phyloP scores from a whole-genome alignment of 352 stramenopile genomes.

The Halophytophthora batemanensis region DNA sequence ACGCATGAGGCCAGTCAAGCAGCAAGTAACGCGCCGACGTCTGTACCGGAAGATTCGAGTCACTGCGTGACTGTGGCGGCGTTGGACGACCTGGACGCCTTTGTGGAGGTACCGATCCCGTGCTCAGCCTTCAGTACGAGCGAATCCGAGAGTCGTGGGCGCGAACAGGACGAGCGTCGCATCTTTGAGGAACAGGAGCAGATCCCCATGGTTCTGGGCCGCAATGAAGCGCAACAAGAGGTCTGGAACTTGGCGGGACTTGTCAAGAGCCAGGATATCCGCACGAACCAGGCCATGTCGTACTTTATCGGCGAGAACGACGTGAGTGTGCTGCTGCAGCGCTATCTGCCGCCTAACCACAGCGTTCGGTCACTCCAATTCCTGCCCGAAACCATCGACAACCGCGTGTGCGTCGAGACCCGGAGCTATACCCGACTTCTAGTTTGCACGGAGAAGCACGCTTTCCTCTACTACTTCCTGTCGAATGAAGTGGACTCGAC shows the following conservation, averaged over 20 bases:
- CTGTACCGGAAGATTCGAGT: conserved; percentile 37
- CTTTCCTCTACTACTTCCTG: conserved; percentile 84
- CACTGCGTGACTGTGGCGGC: conserved; percentile 41
- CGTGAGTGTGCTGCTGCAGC: conserved; percentile 67
- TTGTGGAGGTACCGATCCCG: conserved; percentile 59
- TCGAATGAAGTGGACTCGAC: conserved; percentile 67
- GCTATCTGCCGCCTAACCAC: conserved; percentile 75
- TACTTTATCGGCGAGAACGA: conserved; percentile 65
- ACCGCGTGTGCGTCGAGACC: conserved; percentile 66
- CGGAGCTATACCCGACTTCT: conserved; percentile 76
- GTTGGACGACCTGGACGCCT: conserved; percentile 35
- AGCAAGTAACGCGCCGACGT: conserved; percentile 3
- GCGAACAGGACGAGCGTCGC: conserved; percentile 45
- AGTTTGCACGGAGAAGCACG: conserved; percentile 54
- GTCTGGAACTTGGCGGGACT: conserved; percentile 68
- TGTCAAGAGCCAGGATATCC: conserved; percentile 71
- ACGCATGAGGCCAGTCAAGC: conserved; percentile 10
- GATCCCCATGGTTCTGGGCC: conserved; percentile 54
- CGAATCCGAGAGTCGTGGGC: conserved; percentile 33
- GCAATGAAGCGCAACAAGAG: conserved; percentile 76
- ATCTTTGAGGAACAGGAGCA: conserved; percentile 60
- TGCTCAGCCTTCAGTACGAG: conserved; percentile 54
- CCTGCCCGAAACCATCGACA: conserved; percentile 81
- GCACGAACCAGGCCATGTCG: conserved; percentile 76
- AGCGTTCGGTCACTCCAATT: conserved; percentile 67